A percentile compares a stretch with the other conserved stretches of the same genome.
Conservation (phyloP, 495 filamentous ascomycete genomes). For the Sordaria brevicollis region DNA sequence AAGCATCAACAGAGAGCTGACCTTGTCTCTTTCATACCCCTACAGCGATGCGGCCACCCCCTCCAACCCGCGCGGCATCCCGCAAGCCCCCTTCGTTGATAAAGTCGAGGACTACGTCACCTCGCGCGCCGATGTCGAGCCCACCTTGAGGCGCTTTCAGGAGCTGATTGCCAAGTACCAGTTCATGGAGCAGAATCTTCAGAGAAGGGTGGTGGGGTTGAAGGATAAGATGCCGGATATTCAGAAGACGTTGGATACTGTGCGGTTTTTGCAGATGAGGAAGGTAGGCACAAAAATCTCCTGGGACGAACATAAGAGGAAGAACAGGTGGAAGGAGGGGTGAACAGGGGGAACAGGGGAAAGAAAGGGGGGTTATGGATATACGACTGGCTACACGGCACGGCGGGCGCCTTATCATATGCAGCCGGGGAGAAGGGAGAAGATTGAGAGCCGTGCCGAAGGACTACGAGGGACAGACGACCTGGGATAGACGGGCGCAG, state of each 20-base stretch:
- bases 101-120: slow-evolving; percentile 92
- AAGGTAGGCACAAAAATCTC: slow-evolving; percentile 33
- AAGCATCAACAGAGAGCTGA: not conserved
- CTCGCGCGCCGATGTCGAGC: slow-evolving; percentile 76
- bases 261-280: slow-evolving; percentile 65
- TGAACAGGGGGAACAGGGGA: too few relatives aligned
- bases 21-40: too few relatives aligned
- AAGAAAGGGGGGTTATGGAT: not conserved
- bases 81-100: slow-evolving; percentile 89
- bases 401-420: too few relatives aligned
- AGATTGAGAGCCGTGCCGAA: too few relatives aligned
- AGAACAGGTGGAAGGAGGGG: not conserved
- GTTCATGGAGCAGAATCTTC: slow-evolving; percentile 95
- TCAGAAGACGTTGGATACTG: slow-evolving; percentile 91
- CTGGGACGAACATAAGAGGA: too few relatives aligned
- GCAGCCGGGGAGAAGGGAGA: too few relatives aligned
- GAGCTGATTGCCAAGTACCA: slow-evolving; percentile 99
- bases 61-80: slow-evolving; percentile 90
- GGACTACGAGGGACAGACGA: too few relatives aligned
- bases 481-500: too few relatives aligned
- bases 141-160: slow-evolving; percentile 84
- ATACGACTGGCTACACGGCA: not conserved
- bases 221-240: slow-evolving; percentile 97
- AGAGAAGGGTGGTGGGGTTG: slow-evolving; percentile 68
- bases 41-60: slow-evolving; percentile 37